These are phyloP conservation scores for Globisporangium barbulae DNA, from an alignment of 352 stramenopile genomes.

Conservation along the genomic window DNA sequence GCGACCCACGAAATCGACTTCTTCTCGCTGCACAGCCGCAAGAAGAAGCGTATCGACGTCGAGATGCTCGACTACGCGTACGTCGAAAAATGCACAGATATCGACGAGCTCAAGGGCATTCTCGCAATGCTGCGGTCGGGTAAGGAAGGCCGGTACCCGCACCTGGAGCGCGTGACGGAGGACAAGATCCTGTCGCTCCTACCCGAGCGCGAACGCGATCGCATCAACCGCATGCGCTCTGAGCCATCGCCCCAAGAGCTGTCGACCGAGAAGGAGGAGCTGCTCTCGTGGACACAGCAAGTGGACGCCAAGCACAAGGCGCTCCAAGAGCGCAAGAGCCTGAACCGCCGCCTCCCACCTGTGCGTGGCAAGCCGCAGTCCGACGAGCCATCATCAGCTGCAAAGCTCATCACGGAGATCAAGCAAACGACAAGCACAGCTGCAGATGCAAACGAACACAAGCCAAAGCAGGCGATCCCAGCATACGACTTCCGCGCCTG, in stretches of 20 bases:
- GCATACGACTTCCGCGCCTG: conserved; percentile 91
- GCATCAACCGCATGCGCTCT: conserved; percentile 66
- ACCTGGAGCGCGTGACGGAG: conserved; percentile 83
- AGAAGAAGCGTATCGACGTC: conserved; percentile 65
- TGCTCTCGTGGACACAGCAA: conserved; percentile 60
- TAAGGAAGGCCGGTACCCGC: conserved; percentile 87
- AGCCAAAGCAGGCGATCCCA: conserved; percentile 45
- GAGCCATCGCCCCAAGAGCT: conserved; percentile 54
- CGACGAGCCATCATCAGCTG: neutral
- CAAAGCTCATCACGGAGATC: conserved; percentile 16
- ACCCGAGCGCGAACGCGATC: conserved; percentile 66
- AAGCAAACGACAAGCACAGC: neutral
- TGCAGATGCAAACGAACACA: conserved; percentile 18
- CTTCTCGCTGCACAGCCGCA: conserved; percentile 75
- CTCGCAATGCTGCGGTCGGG: conserved; percentile 80
- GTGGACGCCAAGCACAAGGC: conserved; percentile 57
- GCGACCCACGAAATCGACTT: conserved; percentile 46
- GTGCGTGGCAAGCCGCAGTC: conserved; percentile 43
- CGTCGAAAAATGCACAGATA: conserved; percentile 77
- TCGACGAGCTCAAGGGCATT: conserved; percentile 87
- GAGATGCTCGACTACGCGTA: conserved; percentile 93
- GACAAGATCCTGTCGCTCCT: conserved; percentile 77
- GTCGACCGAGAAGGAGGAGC: conserved; percentile 48
- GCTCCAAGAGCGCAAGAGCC: conserved; percentile 31
- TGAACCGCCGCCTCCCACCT: conserved; percentile 28